Percentiles rank a stretch among this genome's conserved stretches.
Conservation (phyloP, 1,284 basidiomycete genomes). For the Kalmanozyma brasiliensis region DNA sequence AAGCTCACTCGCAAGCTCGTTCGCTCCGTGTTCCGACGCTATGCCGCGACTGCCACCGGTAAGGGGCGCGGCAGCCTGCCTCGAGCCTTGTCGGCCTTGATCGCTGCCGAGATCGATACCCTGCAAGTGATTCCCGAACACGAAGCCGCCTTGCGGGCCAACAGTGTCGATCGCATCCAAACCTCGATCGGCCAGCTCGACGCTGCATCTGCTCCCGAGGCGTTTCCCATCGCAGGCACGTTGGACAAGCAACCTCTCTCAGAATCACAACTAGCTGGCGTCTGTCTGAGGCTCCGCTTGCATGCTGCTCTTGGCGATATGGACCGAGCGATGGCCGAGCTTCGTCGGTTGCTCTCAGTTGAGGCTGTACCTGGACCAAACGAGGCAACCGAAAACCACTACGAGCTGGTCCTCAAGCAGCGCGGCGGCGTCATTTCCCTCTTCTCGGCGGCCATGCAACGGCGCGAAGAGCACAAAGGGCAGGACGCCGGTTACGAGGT, state of each 20-base stretch:
- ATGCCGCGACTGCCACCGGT: background rate
- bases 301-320: slow-evolving; percentile 6
- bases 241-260: background rate
- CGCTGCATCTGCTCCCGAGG: background rate
- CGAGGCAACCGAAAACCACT: background rate
- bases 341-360: slow-evolving; percentile 4
- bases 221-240: background rate
- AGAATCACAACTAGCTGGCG: slow-evolving; percentile 5
- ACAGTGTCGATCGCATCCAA: background rate
- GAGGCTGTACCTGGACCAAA: background rate
- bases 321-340: slow-evolving; percentile 1
- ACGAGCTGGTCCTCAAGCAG: slow-evolving; percentile 26
- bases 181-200: slow-evolving; percentile 6
- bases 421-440: slow-evolving; percentile 25
- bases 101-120: slow-evolving; percentile 29
- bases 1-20: slow-evolving; percentile 5
- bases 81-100: slow-evolving; percentile 6
- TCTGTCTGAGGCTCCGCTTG: slow-evolving; percentile 11
- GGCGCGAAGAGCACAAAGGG: background rate
- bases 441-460: slow-evolving; percentile 22
- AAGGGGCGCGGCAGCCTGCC: background rate
- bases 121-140: background rate
- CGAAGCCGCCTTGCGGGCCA: no score
- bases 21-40: slow-evolving; percentile 5
- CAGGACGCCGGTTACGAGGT: slow-evolving; percentile 23